Percentiles rank a stretch among this genome's conserved stretches.
phyloP scores from a whole-genome alignment of 2,329 filamentous ascomycete genomes.

The Clarireedia monteithiana region DNA sequence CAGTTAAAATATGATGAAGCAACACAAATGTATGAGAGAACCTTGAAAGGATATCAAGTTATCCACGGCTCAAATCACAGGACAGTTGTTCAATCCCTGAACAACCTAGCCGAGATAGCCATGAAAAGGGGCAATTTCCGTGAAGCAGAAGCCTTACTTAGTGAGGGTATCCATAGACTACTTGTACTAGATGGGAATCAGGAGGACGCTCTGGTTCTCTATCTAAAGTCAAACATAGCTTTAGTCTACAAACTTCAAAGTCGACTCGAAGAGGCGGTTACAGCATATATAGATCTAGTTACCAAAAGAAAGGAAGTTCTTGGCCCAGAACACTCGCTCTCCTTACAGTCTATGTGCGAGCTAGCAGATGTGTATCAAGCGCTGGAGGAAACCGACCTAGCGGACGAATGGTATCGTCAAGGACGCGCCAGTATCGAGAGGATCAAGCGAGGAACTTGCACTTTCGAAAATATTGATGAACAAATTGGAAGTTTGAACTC shows the following conservation, averaged over 20 bases:
- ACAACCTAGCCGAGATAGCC: slow-evolving; percentile 6
- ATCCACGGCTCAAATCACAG: slow-evolving; percentile 5
- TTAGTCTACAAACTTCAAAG: slow-evolving; percentile 4
- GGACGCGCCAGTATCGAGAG: background rate
- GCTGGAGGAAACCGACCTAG: background rate
- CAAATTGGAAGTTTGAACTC: background rate
- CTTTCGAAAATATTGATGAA: background rate
- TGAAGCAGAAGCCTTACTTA: slow-evolving; percentile 7
- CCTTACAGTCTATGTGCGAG: slow-evolving; percentile 5
- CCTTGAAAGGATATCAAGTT: slow-evolving; percentile 9
- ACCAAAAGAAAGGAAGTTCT: background rate
- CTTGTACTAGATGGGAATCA: background rate
- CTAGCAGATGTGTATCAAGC: slow-evolving; percentile 7
- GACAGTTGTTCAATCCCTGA: slow-evolving; percentile 8
- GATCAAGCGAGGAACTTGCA: background rate
- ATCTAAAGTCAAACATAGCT: slow-evolving; percentile 2
- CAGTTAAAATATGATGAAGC: slow-evolving; percentile 17
- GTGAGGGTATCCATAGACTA: background rate
- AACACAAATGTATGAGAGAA: slow-evolving; percentile 10
- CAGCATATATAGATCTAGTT: background rate
- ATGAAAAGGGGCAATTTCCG: background rate
- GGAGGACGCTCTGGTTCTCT: background rate
- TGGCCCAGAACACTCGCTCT: slow-evolving; percentile 1
- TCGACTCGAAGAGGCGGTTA: background rate
- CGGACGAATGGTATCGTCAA: slow-evolving; percentile 1